phyloP scores from a whole-genome alignment of 2,329 filamentous ascomycete species.

The Spiromastix sp. region DNA sequence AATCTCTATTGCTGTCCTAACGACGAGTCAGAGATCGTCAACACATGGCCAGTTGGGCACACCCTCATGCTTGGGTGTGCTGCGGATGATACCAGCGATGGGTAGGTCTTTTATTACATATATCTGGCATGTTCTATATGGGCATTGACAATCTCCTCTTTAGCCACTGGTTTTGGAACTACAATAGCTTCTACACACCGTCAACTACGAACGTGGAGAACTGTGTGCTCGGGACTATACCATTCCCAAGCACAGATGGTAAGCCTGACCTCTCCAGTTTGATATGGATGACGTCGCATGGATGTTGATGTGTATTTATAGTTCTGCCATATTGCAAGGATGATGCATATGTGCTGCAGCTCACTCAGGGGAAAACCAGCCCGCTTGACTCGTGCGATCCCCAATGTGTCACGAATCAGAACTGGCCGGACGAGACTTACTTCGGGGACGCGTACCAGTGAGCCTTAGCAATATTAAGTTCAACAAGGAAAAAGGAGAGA shows the following conservation, averaged over 20 bases:
- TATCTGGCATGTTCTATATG: too few species aligned
- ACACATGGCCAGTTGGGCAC: not conserved
- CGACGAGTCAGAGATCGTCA: not conserved
- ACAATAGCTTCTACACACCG: not conserved
- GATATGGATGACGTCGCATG: too few species aligned
- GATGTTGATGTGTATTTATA: too few species aligned
- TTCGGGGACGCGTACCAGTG: too few species aligned
- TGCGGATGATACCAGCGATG: not conserved
- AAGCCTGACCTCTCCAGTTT: too few species aligned
- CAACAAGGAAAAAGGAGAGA: too few species aligned
- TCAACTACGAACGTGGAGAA: not conserved
- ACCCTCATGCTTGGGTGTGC: not conserved
- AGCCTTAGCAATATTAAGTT: too few species aligned
- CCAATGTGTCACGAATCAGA: not conserved
- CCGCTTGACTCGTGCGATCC: not conserved
- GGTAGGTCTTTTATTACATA: too few species aligned
- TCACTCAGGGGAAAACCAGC: not conserved
- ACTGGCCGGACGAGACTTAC: not conserved
- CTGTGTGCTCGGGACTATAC: not conserved
- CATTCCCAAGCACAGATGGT: not conserved
- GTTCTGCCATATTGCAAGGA: not conserved
- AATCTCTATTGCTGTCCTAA: not conserved
- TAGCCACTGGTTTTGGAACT: not conserved
- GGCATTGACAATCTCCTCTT: not conserved
- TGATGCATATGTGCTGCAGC: not conserved